Base-by-base conservation (phyloP, 257 asterid species). In the Coffea eugenioides region DNA sequence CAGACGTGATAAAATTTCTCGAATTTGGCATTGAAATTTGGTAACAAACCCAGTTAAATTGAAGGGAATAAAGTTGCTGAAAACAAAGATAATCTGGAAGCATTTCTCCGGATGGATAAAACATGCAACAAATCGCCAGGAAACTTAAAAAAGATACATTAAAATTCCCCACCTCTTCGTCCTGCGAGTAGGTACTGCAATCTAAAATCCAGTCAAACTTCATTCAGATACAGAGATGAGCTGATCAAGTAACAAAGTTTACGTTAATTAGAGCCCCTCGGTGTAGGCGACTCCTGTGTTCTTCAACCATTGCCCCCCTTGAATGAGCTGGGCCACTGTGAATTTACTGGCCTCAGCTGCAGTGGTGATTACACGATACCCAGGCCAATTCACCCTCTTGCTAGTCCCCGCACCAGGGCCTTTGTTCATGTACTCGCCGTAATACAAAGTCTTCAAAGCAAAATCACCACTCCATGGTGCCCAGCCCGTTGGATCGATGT, bases 401-500 rank as follows among this genome's bases (percentile, higher is more conserved):
- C 74, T n/a, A 0, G 48, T 78, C 7, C 77, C 80, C 2, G 85
- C 82, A 13, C 85, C 85, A 8, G 85, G 80, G 11, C 80, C 85
- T 54, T 12, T 80, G 46, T 83, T 83, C 56, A 46, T 31, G 18
- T 79, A 82, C 85, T 82, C 82, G 16, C 85, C 85, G n/a, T 77
- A 82, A 20, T 73, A 82, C 51, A 75, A 65, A 0, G 83, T 83
- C 3, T 57, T 73, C 74, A 79, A 41, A 0, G 74, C 83, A 34
- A 83, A 79, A n/a, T 49, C 49, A 5, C 83, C 86, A 1, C n/a
- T 0, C 86, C 86, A 83, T 0, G 11, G 23, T 0, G 78, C 27
- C 86, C 86, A 83, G 2, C 86, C 86, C 3, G 78, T 5, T 12
- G 86, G 86, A 20, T 74, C 77, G 18, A 83, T 79, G 41, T 61